Evolutionary conservation across 805 yeast genomes (phyloP).

Genomic region (Starmerella stellata): DNA sequence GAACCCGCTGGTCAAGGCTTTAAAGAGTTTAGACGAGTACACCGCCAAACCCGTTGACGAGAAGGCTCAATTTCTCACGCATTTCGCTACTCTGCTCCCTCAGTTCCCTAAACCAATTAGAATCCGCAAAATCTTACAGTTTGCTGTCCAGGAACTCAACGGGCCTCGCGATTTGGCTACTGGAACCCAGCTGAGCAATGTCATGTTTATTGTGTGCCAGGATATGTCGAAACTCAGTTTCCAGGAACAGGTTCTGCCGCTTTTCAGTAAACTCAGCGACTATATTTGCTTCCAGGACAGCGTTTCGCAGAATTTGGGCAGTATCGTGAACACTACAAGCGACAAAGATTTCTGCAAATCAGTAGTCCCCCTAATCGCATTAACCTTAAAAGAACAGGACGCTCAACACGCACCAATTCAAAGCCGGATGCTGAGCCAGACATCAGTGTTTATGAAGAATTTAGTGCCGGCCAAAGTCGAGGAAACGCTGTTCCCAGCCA

Average conservation of each 20-base stretch:
- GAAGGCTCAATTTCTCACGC: constrained; percentile 47
- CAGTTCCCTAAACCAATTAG: constrained; percentile 42
- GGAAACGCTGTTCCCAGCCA: constrained; percentile 52
- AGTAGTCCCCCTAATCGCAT: constrained; percentile 30
- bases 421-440: constrained; percentile 32
- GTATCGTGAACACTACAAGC: constrained; percentile 33
- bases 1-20: constrained; percentile 62
- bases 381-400: constrained; percentile 20
- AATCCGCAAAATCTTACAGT: constrained; percentile 57
- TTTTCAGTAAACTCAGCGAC: constrained; percentile 25
- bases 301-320: constrained; percentile 32
- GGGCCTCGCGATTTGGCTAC: constrained; percentile 18
- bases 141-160: constrained; percentile 34
- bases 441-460: constrained; percentile 28
- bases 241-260: constrained; percentile 46
- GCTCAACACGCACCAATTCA: constrained; percentile 28
- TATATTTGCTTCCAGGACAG: constrained; percentile 28
- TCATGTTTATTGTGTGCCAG: constrained; percentile 30
- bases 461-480: constrained; percentile 57
- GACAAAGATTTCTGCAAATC: constrained; percentile 34
- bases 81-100: constrained; percentile 35
- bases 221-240: constrained; percentile 61
- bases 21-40: constrained; percentile 67
- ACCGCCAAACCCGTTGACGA: constrained; percentile 56
- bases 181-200: constrained; percentile 11